A percentile compares a stretch with the other conserved stretches of the same genome.
phyloP scores from a whole-genome alignment of 352 stramenopile species.

The Globisporangium solare region DNA sequence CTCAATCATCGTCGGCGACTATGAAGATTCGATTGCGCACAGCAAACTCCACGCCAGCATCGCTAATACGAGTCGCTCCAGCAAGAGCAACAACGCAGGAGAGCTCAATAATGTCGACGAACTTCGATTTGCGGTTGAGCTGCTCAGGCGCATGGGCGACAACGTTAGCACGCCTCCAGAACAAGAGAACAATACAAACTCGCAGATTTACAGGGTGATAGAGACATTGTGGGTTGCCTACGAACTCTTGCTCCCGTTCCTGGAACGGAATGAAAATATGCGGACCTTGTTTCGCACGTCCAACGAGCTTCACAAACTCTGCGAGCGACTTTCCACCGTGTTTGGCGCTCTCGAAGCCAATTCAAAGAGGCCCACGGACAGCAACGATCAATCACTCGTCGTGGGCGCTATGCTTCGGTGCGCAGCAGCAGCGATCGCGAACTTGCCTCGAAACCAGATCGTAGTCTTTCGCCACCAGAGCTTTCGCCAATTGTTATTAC shows the following conservation, averaged over 20 bases:
- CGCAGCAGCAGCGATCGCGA: conserved; percentile 23
- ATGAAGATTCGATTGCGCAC: conserved; percentile 44
- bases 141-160: conserved; percentile 46
- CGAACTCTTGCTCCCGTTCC: conserved; percentile 44
- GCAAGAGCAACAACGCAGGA: not conserved
- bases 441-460: conserved; percentile 54
- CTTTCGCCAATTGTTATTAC: conserved; percentile 29
- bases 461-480: conserved; percentile 33
- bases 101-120: conserved; percentile 24
- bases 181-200: not conserved
- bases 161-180: conserved; percentile 1
- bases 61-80: not conserved
- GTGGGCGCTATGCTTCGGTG: conserved; percentile 42
- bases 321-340: conserved; percentile 24
- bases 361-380: not conserved
- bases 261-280: conserved; percentile 40
- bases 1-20: conserved; percentile 68
- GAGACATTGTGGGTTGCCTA: conserved; percentile 31
- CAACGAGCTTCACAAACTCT: conserved; percentile 41
- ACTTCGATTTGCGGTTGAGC: conserved; percentile 36
- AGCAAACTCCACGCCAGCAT: conserved; percentile 21
- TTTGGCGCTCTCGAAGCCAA: conserved; percentile 5
- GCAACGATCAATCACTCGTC: conserved; percentile 16
- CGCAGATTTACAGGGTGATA: conserved; percentile 8
- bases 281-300: conserved; percentile 54